A percentile compares a stretch with the other conserved stretches of the same genome.
These are phyloP conservation scores for Sisymbrium altissimum DNA, from an alignment of 345 rosid genomes.

Conservation along the genomic window DNA sequence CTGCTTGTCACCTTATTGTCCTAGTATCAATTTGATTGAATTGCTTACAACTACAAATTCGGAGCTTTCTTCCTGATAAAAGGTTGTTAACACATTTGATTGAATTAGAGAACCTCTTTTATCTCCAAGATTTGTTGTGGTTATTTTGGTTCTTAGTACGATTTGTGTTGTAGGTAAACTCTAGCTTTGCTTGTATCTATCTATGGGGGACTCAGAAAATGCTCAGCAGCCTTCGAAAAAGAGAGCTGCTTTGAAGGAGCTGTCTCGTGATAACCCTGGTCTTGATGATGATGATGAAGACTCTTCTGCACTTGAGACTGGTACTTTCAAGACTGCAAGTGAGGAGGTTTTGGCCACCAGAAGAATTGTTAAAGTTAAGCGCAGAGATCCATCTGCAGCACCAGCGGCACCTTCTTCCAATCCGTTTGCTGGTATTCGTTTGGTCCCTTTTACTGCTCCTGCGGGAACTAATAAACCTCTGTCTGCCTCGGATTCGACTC, in stretches of 20 bases:
- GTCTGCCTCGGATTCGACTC: background rate
- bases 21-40: too few relatives aligned
- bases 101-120: too few relatives aligned
- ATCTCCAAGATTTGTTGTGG: too few relatives aligned
- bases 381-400: slow-evolving; percentile 27
- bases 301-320: slow-evolving; percentile 51
- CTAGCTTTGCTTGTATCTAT: background rate
- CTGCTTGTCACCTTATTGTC: too few relatives aligned
- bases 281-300: slow-evolving; percentile 77
- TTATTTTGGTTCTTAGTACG: too few relatives aligned
- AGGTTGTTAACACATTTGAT: too few relatives aligned
- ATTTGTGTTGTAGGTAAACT: slow-evolving; percentile 8
- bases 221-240: slow-evolving; percentile 61
- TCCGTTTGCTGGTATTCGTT: slow-evolving; percentile 75
- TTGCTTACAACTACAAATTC: too few relatives aligned
- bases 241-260: slow-evolving; percentile 88
- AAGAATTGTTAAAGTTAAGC: slow-evolving; percentile 75
- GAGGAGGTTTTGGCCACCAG: slow-evolving; percentile 73
- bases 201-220: slow-evolving; percentile 75
- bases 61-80: too few relatives aligned
- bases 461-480: background rate
- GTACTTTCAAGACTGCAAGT: slow-evolving; percentile 85
- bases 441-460: slow-evolving; percentile 44
- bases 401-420: slow-evolving; percentile 47
- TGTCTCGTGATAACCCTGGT: slow-evolving; percentile 78